Base-by-base conservation (phyloP, 2,329 filamentous ascomycete species). In the Epichloe amarillans region DNA sequence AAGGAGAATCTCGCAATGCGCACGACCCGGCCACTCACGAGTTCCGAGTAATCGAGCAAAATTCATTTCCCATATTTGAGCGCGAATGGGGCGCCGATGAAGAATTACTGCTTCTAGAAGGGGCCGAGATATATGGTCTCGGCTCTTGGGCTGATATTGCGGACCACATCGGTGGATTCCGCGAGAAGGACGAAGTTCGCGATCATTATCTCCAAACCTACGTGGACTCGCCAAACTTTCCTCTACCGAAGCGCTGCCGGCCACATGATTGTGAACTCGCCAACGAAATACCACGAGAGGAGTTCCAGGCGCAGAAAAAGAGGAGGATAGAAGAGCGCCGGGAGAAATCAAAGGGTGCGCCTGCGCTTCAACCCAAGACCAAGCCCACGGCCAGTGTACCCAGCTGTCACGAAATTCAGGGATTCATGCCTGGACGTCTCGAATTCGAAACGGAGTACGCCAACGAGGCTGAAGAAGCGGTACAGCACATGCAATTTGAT, bases 61-160 rank as follows among this genome's bases (percentile, higher is more conserved):
- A 98, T 64, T 96, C 91, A 0, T 95, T 98, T 47, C 93, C 93
- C 1, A 97, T 98, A 52, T 98, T 95, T 62, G 84, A 90, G 57
- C 79, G 81, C 52, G 90, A 95, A 62, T 98, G 93, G 93, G 93
- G 93, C 49, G 93, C 93, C 23, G 93, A 98, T 64, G 93, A 98
- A 65, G 93, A 98, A 67, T 70, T 97, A n/a, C 72, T 97, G 5
- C 72, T 98, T 49, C 70, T 98, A 0, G 93, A 98, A 69, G 93
- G 93, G 21, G 89, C 88, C 11, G 93, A 98, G 67, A 95, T 88
- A 52, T 98, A 98, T 64, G 93, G 93, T 0, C 73, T 98, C 47
- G 93, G 93, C 3, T 97, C 91, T 21, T 98, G 93, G 91, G 88
- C 90, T 39, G 93, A 98, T 62, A 94, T 98, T 55, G 90, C 93